These are phyloP conservation scores for Rhynchosporium graminicola DNA, from an alignment of 2,329 filamentous ascomycete species.

Conservation along the genomic window DNA sequence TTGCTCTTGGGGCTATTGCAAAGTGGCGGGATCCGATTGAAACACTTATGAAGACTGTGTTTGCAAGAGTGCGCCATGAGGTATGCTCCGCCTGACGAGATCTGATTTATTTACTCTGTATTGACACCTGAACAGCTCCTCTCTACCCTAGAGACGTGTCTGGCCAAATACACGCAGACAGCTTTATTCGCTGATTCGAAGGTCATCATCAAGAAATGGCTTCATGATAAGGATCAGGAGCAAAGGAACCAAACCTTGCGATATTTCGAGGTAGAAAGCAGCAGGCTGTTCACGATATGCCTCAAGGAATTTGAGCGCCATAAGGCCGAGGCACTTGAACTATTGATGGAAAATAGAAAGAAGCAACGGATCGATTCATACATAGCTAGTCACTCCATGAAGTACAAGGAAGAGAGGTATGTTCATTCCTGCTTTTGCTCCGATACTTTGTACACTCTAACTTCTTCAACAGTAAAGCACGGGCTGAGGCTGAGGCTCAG, in stretches of 20 bases:
- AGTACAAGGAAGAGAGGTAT: not conserved
- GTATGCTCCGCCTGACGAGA: constrained; percentile 20
- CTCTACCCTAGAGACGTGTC: constrained; percentile 11
- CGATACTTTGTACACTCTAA: too few species aligned
- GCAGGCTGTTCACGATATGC: constrained; percentile 27
- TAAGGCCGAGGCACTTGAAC: constrained; percentile 48
- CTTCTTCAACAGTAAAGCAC: not conserved
- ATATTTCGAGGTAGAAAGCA: constrained; percentile 25
- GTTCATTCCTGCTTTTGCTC: too few species aligned
- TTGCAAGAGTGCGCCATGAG: constrained; percentile 47
- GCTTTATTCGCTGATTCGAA: constrained; percentile 20
- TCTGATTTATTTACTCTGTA: too few species aligned
- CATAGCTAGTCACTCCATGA: constrained; percentile 18
- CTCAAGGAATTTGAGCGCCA: constrained; percentile 48
- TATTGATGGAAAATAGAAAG: constrained; percentile 51
- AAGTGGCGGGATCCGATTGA: constrained; percentile 58
- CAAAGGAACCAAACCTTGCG: constrained; percentile 11
- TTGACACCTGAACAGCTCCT: constrained; percentile 27
- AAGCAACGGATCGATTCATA: constrained; percentile 51
- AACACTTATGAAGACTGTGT: constrained; percentile 46
- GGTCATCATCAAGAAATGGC: constrained; percentile 19
- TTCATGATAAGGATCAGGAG: constrained; percentile 12
- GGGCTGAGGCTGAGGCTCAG: constrained; percentile 31
- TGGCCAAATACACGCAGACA: constrained; percentile 25
- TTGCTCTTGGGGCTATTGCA: constrained; percentile 54